Evolutionary conservation across 2,329 filamentous ascomycete genomes (phyloP).

Genomic region (Colletotrichum paranaense): DNA sequence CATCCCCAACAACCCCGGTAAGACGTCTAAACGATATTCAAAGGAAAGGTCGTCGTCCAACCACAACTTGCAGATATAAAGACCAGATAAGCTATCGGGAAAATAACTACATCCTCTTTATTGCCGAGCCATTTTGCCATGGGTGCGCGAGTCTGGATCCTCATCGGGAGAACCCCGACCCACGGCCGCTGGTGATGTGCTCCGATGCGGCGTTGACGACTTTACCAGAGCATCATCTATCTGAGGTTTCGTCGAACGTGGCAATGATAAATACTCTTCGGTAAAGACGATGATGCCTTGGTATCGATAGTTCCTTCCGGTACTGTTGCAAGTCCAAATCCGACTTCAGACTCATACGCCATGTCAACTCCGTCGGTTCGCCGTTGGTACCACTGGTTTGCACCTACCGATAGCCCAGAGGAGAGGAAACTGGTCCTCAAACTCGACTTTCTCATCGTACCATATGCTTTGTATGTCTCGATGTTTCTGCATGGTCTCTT

Average conservation of each 20-base stretch:
- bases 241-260: background rate
- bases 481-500: background rate
- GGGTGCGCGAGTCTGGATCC: background rate
- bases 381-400: slow-evolving; percentile 54
- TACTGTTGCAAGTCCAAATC: no score
- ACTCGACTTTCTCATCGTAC: slow-evolving; percentile 66
- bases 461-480: slow-evolving; percentile 57
- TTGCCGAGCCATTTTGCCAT: background rate
- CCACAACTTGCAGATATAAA: background rate
- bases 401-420: slow-evolving; percentile 58
- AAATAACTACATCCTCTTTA: background rate
- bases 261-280: no score
- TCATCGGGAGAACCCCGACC: background rate
- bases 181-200: slow-evolving; percentile 13
- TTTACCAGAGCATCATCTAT: background rate
- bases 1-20: slow-evolving; percentile 3
- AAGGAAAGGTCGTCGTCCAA: background rate
- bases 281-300: no score
- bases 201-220: slow-evolving; percentile 14
- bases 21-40: background rate
- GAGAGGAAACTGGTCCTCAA: slow-evolving; percentile 65
- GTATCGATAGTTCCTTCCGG: no score
- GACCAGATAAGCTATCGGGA: slow-evolving; percentile 8
- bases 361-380: background rate
- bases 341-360: no score